Evolutionary conservation across 225 moss, liverwort and hornwort species (phyloP).

Genomic region (Polytrichum formosum): DNA sequence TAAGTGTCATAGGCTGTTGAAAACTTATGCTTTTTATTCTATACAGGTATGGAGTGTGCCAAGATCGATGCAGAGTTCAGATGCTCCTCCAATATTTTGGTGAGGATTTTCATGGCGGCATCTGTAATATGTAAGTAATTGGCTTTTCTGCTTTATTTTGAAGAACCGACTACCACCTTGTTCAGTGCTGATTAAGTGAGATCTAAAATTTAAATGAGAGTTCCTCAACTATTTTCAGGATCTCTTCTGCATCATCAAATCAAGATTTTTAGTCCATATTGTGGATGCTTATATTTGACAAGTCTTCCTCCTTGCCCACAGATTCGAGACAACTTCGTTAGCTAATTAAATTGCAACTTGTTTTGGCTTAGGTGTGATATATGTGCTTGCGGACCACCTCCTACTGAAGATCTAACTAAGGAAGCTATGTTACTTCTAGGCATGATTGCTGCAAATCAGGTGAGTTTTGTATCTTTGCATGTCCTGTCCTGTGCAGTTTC

Average conservation of each 20-base stretch:
- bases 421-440: slow-evolving; percentile 49
- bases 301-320: no score
- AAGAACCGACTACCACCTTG: no score
- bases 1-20: not conserved
- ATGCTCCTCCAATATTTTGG: slow-evolving; percentile 70
- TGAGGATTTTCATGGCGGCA: slow-evolving; percentile 54
- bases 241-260: no score
- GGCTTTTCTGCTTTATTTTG: not conserved
- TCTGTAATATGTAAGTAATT: slow-evolving; percentile 51
- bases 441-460: slow-evolving; percentile 39
- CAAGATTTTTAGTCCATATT: no score
- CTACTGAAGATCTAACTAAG: slow-evolving; percentile 48
- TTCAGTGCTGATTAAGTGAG: no score
- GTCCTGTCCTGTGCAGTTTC: no score
- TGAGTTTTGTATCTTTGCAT: slow-evolving; percentile 13
- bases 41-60: slow-evolving; percentile 59
- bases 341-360: no score
- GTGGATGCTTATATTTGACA: no score
- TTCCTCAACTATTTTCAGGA: not conserved
- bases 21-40: not conserved
- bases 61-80: slow-evolving; percentile 60
- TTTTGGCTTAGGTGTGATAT: slow-evolving; percentile 54
- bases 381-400: slow-evolving; percentile 49
- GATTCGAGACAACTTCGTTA: no score
- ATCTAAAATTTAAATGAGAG: no score